A percentile compares a stretch with the other conserved stretches of the same genome.
These are phyloP conservation scores for Rhododendron simsii DNA, from an alignment of 148 eudicot species.

Conservation along the genomic window DNA sequence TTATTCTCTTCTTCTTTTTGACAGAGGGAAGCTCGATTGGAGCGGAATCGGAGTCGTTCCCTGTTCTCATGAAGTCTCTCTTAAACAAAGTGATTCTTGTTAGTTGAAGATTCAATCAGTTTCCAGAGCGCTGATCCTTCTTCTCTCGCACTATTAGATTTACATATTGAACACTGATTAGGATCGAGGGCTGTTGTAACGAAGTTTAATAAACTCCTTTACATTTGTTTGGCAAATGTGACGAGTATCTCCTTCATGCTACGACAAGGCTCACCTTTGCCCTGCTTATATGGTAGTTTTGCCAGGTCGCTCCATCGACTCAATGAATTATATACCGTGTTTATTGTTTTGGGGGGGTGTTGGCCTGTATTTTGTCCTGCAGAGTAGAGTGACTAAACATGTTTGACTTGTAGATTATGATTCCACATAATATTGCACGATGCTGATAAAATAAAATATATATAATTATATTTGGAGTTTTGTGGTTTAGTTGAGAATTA, in stretches of 20 bases:
- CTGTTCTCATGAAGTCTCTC: slow-evolving; percentile 47
- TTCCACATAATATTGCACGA: neutral
- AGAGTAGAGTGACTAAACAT: slow-evolving; percentile 5
- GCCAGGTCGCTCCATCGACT: neutral
- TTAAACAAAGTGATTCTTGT: slow-evolving; percentile 4
- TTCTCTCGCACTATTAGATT: neutral
- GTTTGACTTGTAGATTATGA: neutral
- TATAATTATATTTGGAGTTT: neutral
- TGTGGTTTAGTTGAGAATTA: neutral
- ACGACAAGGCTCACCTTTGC: neutral
- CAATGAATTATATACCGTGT: no score
- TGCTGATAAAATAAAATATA: neutral
- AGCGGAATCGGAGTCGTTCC: slow-evolving; percentile 65
- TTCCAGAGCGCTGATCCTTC: neutral
- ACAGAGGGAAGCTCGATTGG: slow-evolving; percentile 87
- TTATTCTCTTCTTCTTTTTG: slow-evolving; percentile 6
- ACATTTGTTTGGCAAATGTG: slow-evolving; percentile 6
- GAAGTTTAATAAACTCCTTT: slow-evolving; percentile 2
- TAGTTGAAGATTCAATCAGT: neutral
- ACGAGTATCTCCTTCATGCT: neutral
- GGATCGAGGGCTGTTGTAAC: neutral
- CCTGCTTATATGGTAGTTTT: neutral
- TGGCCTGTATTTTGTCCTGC: neutral
- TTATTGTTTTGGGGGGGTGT: neutral
- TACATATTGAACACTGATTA: neutral